phyloP scores from a whole-genome alignment of 2,329 filamentous ascomycete species.

The Knoxdaviesia capensis region DNA sequence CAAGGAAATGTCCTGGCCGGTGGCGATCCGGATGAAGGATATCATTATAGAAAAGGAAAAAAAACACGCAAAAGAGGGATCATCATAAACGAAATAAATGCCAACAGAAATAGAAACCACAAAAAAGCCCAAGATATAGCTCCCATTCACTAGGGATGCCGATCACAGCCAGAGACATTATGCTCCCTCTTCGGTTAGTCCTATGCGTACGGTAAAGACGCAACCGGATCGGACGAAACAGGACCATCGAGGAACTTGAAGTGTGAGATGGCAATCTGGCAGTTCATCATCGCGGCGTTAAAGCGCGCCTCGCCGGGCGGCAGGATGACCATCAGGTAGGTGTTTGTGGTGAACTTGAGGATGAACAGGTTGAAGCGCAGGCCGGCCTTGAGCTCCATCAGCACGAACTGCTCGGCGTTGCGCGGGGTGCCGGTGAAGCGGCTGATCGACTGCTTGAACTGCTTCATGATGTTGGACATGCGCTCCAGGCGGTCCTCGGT shows the following conservation, averaged over 20 bases:
- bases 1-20: too few relatives aligned
- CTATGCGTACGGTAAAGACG: too few relatives aligned
- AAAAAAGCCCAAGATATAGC: too few relatives aligned
- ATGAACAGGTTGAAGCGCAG: constrained; percentile 81
- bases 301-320: constrained; percentile 82
- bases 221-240: constrained; percentile 2
- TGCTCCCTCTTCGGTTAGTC: too few relatives aligned
- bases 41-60: too few relatives aligned
- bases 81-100: too few relatives aligned
- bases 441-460: constrained; percentile 74
- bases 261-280: constrained; percentile 64
- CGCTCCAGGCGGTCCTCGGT: constrained; percentile 84
- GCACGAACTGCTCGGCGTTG: constrained; percentile 60
- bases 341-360: constrained; percentile 91
- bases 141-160: too few relatives aligned
- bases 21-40: too few relatives aligned
- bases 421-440: constrained; percentile 65
- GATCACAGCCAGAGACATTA: too few relatives aligned
- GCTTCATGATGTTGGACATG: constrained; percentile 94
- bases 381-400: constrained; percentile 62
- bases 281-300: constrained; percentile 80
- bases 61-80: too few relatives aligned
- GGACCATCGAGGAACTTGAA: constrained; percentile 49
- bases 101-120: too few relatives aligned
- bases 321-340: constrained; percentile 81